Conservation (phyloP, 2,329 filamentous ascomycete species). For the Plectosphaerella plurivora region DNA sequence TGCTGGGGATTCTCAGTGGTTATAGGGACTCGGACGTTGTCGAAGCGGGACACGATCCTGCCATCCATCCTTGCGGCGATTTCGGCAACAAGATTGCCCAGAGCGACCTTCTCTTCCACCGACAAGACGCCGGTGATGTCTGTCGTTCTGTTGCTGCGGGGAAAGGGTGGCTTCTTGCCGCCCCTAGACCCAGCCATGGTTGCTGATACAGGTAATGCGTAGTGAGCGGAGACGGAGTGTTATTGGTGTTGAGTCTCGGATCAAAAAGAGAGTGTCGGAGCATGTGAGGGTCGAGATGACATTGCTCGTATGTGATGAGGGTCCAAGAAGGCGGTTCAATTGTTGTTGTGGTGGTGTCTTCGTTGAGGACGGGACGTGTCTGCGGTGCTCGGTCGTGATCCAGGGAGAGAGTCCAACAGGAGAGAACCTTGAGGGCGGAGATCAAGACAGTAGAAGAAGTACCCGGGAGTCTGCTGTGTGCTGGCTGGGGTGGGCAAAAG, state of each 20-base stretch:
- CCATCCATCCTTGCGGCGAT: constrained; percentile 53
- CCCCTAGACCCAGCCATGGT: constrained; percentile 33
- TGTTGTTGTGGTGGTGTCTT: too few relatives aligned
- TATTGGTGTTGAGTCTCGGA: background rate
- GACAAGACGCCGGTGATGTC: constrained; percentile 48
- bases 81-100: constrained; percentile 44
- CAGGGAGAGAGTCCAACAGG: too few relatives aligned
- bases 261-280: background rate
- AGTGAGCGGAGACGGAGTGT: background rate
- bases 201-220: background rate
- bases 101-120: constrained; percentile 43
- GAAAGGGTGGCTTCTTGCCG: constrained; percentile 21
- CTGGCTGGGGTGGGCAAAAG: too few relatives aligned
- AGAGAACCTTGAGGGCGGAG: too few relatives aligned
- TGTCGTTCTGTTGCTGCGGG: constrained; percentile 35
- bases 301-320: background rate
- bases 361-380: too few relatives aligned
- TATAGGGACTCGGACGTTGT: background rate
- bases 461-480: too few relatives aligned
- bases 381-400: too few relatives aligned
- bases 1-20: constrained; percentile 22
- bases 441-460: too few relatives aligned
- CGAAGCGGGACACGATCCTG: constrained; percentile 32
- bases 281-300: background rate
- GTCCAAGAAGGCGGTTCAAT: background rate